Evolutionary conservation across 1,284 basidiomycete species (phyloP).

Genomic region (Tylopilus microsporus): DNA sequence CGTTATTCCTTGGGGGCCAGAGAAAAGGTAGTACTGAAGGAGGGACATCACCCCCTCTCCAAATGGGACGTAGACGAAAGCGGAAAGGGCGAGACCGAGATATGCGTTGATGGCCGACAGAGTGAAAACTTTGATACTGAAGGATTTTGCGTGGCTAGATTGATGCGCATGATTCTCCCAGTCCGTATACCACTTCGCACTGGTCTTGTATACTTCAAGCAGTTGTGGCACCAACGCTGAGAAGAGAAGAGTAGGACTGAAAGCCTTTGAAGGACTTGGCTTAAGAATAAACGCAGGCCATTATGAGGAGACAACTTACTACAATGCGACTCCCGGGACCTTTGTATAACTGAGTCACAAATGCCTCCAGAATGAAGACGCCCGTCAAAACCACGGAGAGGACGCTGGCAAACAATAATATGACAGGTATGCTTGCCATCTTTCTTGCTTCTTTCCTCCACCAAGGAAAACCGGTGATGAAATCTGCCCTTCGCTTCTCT

Average conservation of each 20-base stretch:
- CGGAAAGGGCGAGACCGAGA: constrained; percentile 77
- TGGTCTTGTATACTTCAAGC: constrained; percentile 69
- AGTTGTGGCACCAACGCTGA: constrained; percentile 79
- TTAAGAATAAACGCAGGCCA: neutral
- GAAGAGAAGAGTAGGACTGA: constrained; percentile 84
- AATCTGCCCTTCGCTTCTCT: constrained; percentile 70
- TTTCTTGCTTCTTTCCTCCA: constrained; percentile 76
- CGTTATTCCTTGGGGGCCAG: constrained; percentile 17
- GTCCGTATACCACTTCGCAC: constrained; percentile 68
- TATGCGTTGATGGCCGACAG: constrained; percentile 88
- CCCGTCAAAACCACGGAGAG: constrained; percentile 69
- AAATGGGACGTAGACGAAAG: constrained; percentile 90
- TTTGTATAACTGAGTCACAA: constrained; percentile 79
- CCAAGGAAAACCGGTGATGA: constrained; percentile 58
- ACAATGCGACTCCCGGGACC: constrained; percentile 79
- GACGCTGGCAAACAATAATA: constrained; percentile 68
- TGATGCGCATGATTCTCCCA: constrained; percentile 91
- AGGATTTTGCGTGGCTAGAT: constrained; percentile 69
- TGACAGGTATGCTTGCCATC: constrained; percentile 72
- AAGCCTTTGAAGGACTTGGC: constrained; percentile 43
- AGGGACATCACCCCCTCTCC: constrained; percentile 75
- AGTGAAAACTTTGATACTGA: constrained; percentile 90
- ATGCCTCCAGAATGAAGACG: constrained; percentile 85
- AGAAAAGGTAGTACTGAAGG: constrained; percentile 45
- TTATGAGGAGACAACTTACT: constrained; percentile 42